A percentile compares a stretch with the other conserved stretches of the same genome.
Conservation (phyloP, 2,329 filamentous ascomycete genomes). For the Hirsutella thompsonii region DNA sequence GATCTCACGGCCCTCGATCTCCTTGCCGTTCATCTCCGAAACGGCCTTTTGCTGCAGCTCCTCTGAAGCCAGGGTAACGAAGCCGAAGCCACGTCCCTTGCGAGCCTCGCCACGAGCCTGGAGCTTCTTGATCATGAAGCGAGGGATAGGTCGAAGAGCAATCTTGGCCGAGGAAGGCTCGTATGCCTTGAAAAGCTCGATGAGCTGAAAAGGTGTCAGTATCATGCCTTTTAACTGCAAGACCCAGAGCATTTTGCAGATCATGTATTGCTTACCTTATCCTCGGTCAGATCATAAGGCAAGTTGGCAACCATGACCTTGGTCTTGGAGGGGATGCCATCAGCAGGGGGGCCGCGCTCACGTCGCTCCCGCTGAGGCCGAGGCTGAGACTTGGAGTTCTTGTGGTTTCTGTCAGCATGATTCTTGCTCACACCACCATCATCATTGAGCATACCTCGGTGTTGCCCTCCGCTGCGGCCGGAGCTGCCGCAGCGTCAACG, state of each 20-base stretch:
- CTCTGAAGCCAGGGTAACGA: constrained; percentile 91
- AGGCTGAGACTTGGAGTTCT: constrained; percentile 42
- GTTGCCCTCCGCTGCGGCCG: constrained; percentile 30
- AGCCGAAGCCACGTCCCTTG: constrained; percentile 98
- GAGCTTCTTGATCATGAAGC: constrained; percentile 99
- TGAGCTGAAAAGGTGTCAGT: constrained; percentile 48
- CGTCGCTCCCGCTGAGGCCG: constrained; percentile 48
- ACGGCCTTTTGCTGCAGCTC: constrained; percentile 97
- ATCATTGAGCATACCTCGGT: no score
- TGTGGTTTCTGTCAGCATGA: constrained; percentile 45
- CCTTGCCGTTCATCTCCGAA: constrained; percentile 97
- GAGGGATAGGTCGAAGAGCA: constrained; percentile 91
- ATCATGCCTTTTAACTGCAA: background rate
- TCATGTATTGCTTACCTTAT: constrained; percentile 53
- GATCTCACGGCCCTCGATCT: constrained; percentile 96
- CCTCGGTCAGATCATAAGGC: constrained; percentile 93
- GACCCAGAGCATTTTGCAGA: background rate
- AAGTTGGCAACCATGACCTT: constrained; percentile 99
- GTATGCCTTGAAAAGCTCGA: constrained; percentile 92
- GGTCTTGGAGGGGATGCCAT: constrained; percentile 96
- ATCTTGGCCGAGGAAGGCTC: constrained; percentile 94
- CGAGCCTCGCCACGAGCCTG: constrained; percentile 94
- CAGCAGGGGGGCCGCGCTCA: constrained; percentile 89
- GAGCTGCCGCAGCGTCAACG: constrained; percentile 32
- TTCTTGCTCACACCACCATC: constrained; percentile 46